Base-by-base conservation (phyloP, 257 asterid genomes). In the Linaria vulgaris region DNA sequence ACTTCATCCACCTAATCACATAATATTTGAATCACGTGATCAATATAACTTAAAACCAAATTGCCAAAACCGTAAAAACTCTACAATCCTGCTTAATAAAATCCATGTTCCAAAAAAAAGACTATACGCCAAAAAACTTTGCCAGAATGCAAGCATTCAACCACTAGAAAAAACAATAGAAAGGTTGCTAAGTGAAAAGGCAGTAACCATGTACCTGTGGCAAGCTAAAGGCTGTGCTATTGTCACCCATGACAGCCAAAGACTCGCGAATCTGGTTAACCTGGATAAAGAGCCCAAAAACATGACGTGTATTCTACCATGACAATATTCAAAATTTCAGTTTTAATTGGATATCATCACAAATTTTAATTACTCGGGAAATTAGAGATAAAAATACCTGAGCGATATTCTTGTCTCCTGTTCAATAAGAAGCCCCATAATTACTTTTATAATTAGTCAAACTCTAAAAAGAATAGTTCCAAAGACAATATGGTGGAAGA, bases 211-310 rank as follows among this genome's bases (percentile, higher is more conserved):
- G 59, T 79, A 87, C 99, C 85, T 90, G 99, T 24, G 99, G 97
- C 61, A 94, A 80, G 87, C 99, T 87, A 74, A 87, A 94, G 74
- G 97, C 97, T 10, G 99, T 94, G 79, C 95, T 94, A 49, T 87
- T 90, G 51, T 82, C 90, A 21, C 99, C 99, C 99, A 94, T 90
- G 74, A 85, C 74, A 55, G 95, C 95, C 77, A 94, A 80, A 68
- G 97, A 94, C 23, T 94, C 96, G 12, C 99, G 99, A 61, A 94
- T 94, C 84, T 81, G 95, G 78, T 94, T 94, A 53, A 94, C 90
- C 96, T 94, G 90, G 66, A 74, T 69, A 70, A 50, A 67, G 22
- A 27, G 17, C 17, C 19, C 56, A 48, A 61, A 54, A 50, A 39
- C 14, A 39, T 39, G 14, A 50, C 9, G 27, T 61, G 24, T 65